Evolutionary conservation across 805 yeast species (phyloP).

Genomic region (Debaryomyces castellii): DNA sequence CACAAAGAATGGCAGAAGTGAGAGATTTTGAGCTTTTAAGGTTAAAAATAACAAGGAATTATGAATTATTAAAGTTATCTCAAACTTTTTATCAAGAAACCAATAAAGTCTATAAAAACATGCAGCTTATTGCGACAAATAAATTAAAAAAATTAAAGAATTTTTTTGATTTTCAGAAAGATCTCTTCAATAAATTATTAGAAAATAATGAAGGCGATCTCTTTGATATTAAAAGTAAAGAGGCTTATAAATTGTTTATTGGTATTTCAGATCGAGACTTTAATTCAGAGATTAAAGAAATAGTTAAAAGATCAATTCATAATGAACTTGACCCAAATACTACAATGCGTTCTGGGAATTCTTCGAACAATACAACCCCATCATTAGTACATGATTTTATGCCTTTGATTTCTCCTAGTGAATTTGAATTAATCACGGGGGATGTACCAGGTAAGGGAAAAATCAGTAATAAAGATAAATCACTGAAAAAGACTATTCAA

Average conservation of each 20-base stretch:
- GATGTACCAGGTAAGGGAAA: slow-evolving; percentile 31
- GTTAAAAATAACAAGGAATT: slow-evolving; percentile 29
- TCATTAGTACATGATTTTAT: slow-evolving; percentile 37
- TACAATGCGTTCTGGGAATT: not conserved
- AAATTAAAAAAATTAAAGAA: slow-evolving; percentile 38
- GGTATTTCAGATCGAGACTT: slow-evolving; percentile 30
- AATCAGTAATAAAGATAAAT: slow-evolving; percentile 9
- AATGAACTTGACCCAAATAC: slow-evolving; percentile 2
- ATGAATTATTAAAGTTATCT: slow-evolving; percentile 31
- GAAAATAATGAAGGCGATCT: slow-evolving; percentile 12
- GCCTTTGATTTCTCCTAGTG: slow-evolving; percentile 38
- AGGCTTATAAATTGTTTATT: slow-evolving; percentile 23
- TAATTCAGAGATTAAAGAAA: slow-evolving; percentile 26
- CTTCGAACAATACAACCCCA: not conserved
- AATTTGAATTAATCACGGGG: slow-evolving; percentile 40
- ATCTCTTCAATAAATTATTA: slow-evolving; percentile 22
- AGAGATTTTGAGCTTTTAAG: slow-evolving; percentile 35
- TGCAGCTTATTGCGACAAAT: slow-evolving; percentile 27
- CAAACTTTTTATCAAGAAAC: slow-evolving; percentile 37
- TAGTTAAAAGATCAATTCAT: slow-evolving; percentile 16
- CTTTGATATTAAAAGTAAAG: slow-evolving; percentile 22
- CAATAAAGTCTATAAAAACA: slow-evolving; percentile 30
- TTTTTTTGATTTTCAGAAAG: slow-evolving; percentile 37
- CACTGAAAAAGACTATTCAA: slow-evolving; percentile 12
- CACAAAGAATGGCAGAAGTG: slow-evolving; percentile 16